Evolutionary conservation across 805 yeast species (phyloP), one percentile per base, ranked within the genome.

Genomic region (Candida multigemmis): DNA sequence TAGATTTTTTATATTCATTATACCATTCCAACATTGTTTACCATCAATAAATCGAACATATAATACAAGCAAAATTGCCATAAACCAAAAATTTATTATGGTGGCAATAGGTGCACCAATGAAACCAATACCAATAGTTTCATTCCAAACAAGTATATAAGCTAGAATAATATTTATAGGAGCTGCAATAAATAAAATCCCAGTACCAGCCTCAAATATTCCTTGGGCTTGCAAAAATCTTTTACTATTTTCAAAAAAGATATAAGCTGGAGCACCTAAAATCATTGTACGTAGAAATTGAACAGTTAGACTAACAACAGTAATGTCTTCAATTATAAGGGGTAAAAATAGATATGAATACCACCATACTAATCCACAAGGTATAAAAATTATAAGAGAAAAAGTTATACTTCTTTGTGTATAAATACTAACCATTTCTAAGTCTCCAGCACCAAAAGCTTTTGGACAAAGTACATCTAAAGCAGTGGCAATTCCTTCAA

Each of bases 11-110:
- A 67, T 37, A 16, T 71, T 59, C 12, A 46, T 48, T 5, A 60
- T 16, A 0, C 89, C 89, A 34, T 58, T 68, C 89, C 89, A 80
- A 41, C 89, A 81, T 39, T 70, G 66, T 16, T 49, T 51, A 2
- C 87, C 89, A 39, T 79, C 83, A 20, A 78, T 48, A 33, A 57
- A 67, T 0, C 60, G 27, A 19, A 53, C 62, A 37, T 61, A 61
- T 17, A 58, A 27, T 4, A 60, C 45, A 21, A 62, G 38, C 19
- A 62, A 38, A 4, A 54, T 11, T 10, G 45, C 46, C 65, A 60
- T 60, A 24, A 58, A 27, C 60, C 64, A 62, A 37, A 59, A 62
- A 32, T 62, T 62, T 28, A 60, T 41, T 3, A 53, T 57, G 3
- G 65, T 48, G 11, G 67, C 65, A 6, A 60, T 48, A 2, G 68